Evolutionary conservation across 2,329 filamentous ascomycete species (phyloP), one percentile per base, ranked within the genome.

Genomic region (Alternaria alternata): DNA sequence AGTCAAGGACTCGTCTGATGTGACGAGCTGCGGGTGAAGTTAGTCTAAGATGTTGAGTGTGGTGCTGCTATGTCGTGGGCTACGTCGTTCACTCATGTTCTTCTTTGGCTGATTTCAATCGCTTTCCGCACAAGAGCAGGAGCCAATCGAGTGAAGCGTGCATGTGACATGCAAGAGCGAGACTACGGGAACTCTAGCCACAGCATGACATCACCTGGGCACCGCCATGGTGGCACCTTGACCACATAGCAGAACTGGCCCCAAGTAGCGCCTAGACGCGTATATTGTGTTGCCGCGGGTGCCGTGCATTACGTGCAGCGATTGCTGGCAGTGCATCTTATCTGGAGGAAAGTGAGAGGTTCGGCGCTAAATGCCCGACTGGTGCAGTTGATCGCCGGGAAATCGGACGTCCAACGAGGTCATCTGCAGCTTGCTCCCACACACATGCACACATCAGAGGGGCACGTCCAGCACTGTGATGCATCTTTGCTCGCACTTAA

Each of bases 371-470:
- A 48, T 28, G 32, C 44, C 46, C 59, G 54, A 52, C 22, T 20
- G 20, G 39, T 42, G 63, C 36, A 57, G 34, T 59, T 36, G 65
- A 58, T 52, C 51, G 54, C 38, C 48, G 59, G 36, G 38, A 52
- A 42, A 47, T 41, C 38, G 61, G 22, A 57, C 46, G n/a, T 52
- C 24, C 52, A 48, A 51, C 54, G 52, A 24, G 66, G 69, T 71
- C 69, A 71, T 71, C 67, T 71, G 69, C 67, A 58, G 54, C 49
- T 58, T 54, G 61, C 54, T 30, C 51, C 57, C 65, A 56, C 53
- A 24, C 62, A 57, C 62, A 59, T 64, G 51, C 53, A 24, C 61
- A 57, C 42, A 59, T 41, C 51, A 65, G 61, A 67, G 60, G 62
- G 54, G 60, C 65, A 59, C 56, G 36, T 54, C 20, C 43, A 46